Evolutionary conservation across 768 basidiomycete genomes (phyloP).

Genomic region (Collybiopsis luxurians): DNA sequence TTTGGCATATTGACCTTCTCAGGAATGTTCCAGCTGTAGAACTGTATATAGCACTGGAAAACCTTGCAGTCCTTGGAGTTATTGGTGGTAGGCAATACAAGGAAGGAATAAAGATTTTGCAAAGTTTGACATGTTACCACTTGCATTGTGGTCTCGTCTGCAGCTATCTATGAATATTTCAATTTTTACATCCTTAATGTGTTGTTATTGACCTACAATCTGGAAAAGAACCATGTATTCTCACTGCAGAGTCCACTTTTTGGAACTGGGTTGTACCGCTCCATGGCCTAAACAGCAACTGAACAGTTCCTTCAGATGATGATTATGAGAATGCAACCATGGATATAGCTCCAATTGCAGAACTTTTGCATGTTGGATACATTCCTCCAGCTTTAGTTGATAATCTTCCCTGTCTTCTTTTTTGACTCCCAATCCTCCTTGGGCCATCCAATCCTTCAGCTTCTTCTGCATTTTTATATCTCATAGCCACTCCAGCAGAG

Average conservation of each 20-base stretch:
- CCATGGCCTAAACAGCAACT: neutral
- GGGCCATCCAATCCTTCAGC: neutral
- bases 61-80: neutral
- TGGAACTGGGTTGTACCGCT: neutral
- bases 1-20: neutral
- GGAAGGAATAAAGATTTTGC: too few relatives aligned
- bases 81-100: too few relatives aligned
- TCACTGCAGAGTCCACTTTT: neutral
- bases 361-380: too few relatives aligned
- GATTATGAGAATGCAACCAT: neutral
- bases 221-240: neutral
- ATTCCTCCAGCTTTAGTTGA: too few relatives aligned
- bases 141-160: neutral
- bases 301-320: neutral
- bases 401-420: too few relatives aligned
- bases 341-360: too few relatives aligned
- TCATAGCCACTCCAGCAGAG: slow-evolving; percentile 8
- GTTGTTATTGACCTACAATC: neutral
- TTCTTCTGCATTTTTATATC: neutral
- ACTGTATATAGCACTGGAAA: neutral
- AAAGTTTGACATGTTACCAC: too few relatives aligned
- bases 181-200: neutral
- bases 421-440: neutral
- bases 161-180: neutral
- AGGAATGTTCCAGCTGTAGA: neutral